Conservation (phyloP, 257 asterid genomes). For the Primulina tabacum region DNA sequence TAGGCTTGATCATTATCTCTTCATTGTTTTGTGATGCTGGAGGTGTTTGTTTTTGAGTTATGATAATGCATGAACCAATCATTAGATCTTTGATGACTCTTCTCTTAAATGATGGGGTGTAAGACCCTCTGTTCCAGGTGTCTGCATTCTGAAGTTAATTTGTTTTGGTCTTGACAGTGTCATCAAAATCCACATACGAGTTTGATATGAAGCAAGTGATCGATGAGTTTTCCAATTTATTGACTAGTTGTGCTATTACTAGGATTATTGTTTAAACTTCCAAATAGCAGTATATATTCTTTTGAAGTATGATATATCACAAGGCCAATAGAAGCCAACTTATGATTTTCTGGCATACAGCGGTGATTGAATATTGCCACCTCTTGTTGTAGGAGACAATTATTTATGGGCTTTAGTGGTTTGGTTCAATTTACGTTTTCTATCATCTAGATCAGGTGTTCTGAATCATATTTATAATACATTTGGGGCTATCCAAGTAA, state of each 20-base stretch:
- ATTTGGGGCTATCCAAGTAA: not conserved
- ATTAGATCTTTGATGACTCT: too few relatives aligned
- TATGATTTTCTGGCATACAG: too few relatives aligned
- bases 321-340: too few relatives aligned
- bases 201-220: not conserved
- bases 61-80: not conserved
- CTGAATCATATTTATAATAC: not conserved
- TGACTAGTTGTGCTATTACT: not conserved
- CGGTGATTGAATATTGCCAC: too few relatives aligned
- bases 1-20: not conserved
- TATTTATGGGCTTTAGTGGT: too few relatives aligned
- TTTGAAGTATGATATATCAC: too few relatives aligned
- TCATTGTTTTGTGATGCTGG: conserved; percentile 1
- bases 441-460: not conserved
- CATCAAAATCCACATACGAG: not conserved
- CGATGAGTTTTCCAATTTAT: not conserved
- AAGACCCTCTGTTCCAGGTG: not conserved
- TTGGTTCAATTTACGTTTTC: too few relatives aligned
- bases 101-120: not conserved
- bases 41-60: not conserved
- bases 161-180: not conserved
- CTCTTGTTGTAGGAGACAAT: too few relatives aligned
- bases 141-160: not conserved
- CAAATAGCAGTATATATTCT: too few relatives aligned
- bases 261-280: not conserved